These are phyloP conservation scores for Sistotremastrum suecicum DNA, from an alignment of 768 basidiomycete species.

Conservation along the genomic window DNA sequence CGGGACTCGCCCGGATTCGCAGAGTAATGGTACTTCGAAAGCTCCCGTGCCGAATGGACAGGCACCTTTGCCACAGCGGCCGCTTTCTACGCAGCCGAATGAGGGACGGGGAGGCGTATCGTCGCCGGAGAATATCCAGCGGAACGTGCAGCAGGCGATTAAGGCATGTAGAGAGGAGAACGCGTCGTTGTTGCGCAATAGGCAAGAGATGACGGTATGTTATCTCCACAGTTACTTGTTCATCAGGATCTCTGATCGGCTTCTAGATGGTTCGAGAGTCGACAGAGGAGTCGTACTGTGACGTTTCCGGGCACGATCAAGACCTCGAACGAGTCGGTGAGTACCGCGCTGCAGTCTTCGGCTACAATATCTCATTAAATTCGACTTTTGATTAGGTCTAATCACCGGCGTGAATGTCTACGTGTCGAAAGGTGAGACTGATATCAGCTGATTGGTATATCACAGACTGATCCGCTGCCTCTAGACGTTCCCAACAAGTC, in stretches of 20 bases:
- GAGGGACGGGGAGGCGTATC: constrained; percentile 11
- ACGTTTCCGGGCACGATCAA: constrained; percentile 48
- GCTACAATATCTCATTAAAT: constrained; percentile 1
- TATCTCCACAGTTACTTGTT: no score
- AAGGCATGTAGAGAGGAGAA: constrained; percentile 60
- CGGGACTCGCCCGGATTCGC: no score
- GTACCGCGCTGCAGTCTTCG: constrained; percentile 7
- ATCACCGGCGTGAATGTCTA: constrained; percentile 52
- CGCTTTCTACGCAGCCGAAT: constrained; percentile 7
- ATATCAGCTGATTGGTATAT: neutral
- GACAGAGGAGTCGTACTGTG: constrained; percentile 72
- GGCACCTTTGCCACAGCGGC: constrained; percentile 6
- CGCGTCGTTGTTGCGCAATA: constrained; percentile 43
- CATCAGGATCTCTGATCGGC: no score
- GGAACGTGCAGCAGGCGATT: constrained; percentile 57
- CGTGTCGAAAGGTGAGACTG: constrained; percentile 38
- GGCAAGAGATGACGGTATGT: constrained; percentile 36
- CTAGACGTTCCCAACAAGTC: constrained; percentile 43
- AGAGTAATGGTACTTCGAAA: no score
- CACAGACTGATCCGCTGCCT: constrained; percentile 1
- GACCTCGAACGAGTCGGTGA: constrained; percentile 50
- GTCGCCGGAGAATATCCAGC: constrained; percentile 11
- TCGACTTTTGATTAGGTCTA: constrained; percentile 26
- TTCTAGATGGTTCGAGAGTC: constrained; percentile 51
- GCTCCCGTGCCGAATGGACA: neutral